Evolutionary conservation across 768 basidiomycete species (phyloP), one percentile per base, ranked within the genome.

Genomic region (Lactarius sanguifluus): DNA sequence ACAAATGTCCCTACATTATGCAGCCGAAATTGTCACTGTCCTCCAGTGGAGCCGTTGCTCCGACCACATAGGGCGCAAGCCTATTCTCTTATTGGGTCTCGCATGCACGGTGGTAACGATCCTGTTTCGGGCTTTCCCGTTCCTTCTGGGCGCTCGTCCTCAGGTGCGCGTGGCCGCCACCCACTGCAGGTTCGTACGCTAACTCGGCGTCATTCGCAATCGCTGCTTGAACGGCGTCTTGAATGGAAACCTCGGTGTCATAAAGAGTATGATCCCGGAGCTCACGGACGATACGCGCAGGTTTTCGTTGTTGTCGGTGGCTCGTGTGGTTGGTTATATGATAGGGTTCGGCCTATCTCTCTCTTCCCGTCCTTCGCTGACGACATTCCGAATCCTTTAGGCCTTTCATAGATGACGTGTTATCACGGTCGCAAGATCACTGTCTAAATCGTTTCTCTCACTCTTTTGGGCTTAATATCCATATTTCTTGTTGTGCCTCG

Each of bases 261-360:
- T 90, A 81, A 91, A 90, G 72, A 87, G 85, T 69, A 84, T 85
- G 71, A 80, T 90, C 77, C 87, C 82, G 0, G 88, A 89, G 65
- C 73, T 89, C 38, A 87, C 87, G 0, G 87, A 89, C 71, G 75
- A 81, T 0, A 82, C 82, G 15, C 75, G 77, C 30, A 81, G 74
- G 0, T 77, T 79, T 40, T 72, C 77, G 6, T 64, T 77, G 38
- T 65, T 81, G 28, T 79, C 80, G 4, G 69, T 79, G 0, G 70
- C 74, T 9, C 66, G 67, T 38, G 59, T 64, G 12, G 36, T 52
- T 20, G 67, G 64, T 20, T 65, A 59, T 20, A 67, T 59, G 12
- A 50, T 68, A 38, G 64, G 67, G 67, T 68, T 28, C 15, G 67
- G 23, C 52, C 23, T 36, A 32, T 36, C 7, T 8, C 50, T 54